phyloP scores from a whole-genome alignment of 1,284 basidiomycete species.

The Trichosporon faecale region DNA sequence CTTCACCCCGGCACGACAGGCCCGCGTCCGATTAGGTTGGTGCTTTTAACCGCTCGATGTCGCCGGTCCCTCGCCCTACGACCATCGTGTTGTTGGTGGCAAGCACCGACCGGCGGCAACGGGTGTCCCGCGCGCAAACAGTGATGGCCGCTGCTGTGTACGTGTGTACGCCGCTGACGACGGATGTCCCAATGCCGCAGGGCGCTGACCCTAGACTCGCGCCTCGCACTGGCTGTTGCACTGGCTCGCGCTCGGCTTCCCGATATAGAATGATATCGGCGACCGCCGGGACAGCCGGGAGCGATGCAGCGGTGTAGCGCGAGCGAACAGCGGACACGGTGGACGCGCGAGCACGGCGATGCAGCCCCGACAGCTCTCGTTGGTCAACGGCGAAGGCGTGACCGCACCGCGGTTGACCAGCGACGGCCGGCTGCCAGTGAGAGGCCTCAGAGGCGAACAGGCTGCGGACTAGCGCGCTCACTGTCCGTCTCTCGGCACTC shows the following conservation, averaged over 20 bases:
- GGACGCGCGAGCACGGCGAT: not conserved
- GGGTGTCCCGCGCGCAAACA: not conserved
- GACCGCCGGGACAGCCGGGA: not conserved
- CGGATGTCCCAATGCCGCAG: not conserved
- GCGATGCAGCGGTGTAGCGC: not conserved
- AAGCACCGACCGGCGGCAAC: slow-evolving; percentile 1
- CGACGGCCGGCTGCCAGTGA: not conserved
- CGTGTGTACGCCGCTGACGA: not conserved
- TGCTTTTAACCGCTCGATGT: too few relatives aligned
- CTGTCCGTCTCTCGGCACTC: too few relatives aligned
- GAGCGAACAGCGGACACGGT: not conserved
- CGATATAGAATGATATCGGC: not conserved
- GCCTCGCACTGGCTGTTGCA: too few relatives aligned
- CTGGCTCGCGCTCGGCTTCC: not conserved
- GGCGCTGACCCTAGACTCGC: not conserved
- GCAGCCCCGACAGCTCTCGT: not conserved
- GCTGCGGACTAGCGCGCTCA: not conserved
- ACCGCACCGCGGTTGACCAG: not conserved
- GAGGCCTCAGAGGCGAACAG: not conserved
- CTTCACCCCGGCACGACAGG: too few relatives aligned
- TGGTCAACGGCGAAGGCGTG: not conserved
- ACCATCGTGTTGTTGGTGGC: too few relatives aligned
- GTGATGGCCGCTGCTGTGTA: not conserved
- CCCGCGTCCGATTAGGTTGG: too few relatives aligned
- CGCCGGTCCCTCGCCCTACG: too few relatives aligned